A percentile compares a stretch with the other conserved stretches of the same genome.
phyloP scores from a whole-genome alignment of 1,139 yeast species.

The Hanseniaspora uvarum region DNA sequence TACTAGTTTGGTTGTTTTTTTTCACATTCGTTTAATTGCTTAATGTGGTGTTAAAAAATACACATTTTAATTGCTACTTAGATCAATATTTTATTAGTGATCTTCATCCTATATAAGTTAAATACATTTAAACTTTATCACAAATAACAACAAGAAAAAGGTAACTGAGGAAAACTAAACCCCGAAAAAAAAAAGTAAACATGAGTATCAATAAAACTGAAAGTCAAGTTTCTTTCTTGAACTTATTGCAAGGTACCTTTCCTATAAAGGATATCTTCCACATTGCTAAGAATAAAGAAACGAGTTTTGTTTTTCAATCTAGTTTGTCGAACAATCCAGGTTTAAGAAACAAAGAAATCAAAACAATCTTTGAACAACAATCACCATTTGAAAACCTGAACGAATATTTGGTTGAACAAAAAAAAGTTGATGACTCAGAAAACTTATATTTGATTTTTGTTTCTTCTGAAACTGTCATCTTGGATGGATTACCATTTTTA shows the following conservation, averaged over 20 bases:
- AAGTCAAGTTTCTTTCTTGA: not conserved
- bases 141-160: not conserved
- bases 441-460: constrained; percentile 10
- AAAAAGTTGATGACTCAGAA: not conserved
- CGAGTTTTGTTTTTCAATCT: constrained; percentile 1
- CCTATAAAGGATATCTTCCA: constrained; percentile 9
- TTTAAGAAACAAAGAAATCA: constrained; percentile 16
- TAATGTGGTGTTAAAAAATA: not conserved
- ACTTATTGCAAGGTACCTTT: constrained; percentile 5
- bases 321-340: not conserved
- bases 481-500: constrained; percentile 52
- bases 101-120: not conserved
- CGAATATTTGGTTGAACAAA: constrained; percentile 19
- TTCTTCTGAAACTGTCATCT: constrained; percentile 37
- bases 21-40: not conserved
- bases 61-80: not conserved
- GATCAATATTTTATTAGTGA: no score
- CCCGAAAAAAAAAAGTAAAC: not conserved
- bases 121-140: not conserved
- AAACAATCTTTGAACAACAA: constrained; percentile 23
- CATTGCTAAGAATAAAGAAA: constrained; percentile 14
- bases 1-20: not conserved
- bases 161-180: not conserved
- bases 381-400: constrained; percentile 28
- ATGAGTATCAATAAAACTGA: not conserved